Evolutionary conservation across 768 basidiomycete genomes (phyloP).

Genomic region (Lepiota subincarnata): DNA sequence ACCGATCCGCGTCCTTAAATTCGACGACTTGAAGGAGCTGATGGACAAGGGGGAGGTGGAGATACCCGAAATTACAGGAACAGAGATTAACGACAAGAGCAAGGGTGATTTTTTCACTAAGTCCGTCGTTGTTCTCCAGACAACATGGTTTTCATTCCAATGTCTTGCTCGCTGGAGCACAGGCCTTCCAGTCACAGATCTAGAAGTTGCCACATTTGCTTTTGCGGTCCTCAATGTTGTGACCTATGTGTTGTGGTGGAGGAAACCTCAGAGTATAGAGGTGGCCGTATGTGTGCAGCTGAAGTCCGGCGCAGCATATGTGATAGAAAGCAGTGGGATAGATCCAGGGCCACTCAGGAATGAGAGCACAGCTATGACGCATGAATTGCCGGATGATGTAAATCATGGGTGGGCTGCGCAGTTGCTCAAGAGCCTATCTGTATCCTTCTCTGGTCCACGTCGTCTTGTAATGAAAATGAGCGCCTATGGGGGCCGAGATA

Average conservation of each 20-base stretch:
- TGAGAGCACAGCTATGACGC: too few species aligned
- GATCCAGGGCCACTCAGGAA: neutral
- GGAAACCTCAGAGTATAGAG: conserved; percentile 10
- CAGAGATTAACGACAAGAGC: conserved; percentile 8
- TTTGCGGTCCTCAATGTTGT: conserved; percentile 6
- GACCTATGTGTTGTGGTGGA: conserved; percentile 13
- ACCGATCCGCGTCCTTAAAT: too few species aligned
- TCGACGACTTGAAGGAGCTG: neutral
- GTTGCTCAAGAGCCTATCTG: too few species aligned
- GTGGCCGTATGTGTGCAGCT: neutral
- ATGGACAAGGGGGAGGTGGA: conserved; percentile 1
- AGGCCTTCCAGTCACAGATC: neutral
- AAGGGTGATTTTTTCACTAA: conserved; percentile 14
- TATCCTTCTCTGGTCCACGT: too few species aligned
- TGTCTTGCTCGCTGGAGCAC: neutral
- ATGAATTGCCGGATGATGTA: too few species aligned
- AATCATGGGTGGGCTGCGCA: too few species aligned
- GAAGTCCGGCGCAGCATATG: neutral
- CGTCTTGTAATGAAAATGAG: too few species aligned
- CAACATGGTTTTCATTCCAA: too few species aligned
- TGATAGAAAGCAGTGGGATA: neutral
- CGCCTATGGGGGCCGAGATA: too few species aligned
- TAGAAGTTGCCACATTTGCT: conserved; percentile 12
- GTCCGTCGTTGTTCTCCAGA: conserved; percentile 7
- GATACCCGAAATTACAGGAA: neutral